Base-by-base conservation (phyloP, 495 filamentous ascomycete species). In the Viridothelium virens region DNA sequence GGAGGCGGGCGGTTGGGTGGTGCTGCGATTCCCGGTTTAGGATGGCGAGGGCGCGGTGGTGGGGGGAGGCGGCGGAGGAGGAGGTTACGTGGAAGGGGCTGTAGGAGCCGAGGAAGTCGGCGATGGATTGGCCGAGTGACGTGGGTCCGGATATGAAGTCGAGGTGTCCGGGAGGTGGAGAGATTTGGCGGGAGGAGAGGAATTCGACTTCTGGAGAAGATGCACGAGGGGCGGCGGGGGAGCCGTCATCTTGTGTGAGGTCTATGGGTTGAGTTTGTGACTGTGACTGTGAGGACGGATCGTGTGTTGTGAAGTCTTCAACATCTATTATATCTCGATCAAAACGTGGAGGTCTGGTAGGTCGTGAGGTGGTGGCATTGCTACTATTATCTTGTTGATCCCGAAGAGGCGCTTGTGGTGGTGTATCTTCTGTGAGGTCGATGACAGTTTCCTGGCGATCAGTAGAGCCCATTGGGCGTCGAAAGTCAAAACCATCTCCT, bases 391-490 rank as follows among this genome's bases (percentile, higher is more conserved):
- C 65, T 18, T 10, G 31, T 2, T 33, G 36, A 56, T 41, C 38
- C 37, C 46, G 61, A 31, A 37, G 34, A 31, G 61, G 34, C 33
- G 31, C 14, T 63, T 63, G 61, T 12, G 61, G 61, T 25, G 41
- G 38, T 9, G 61, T 31, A 3, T 70, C 71, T 5, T 64, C 69
- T 50, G 71, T 73, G 48, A 73, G 65, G 50, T 73, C 71, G 48
- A 73, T 73, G 5, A 73, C 63, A 14, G 61, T 5, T 34, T 48
- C 46, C 11, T 38, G 18, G 36, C 9, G 14, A 56, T 38, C 31
- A 41, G 14, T 14, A 7, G 70, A 65, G 62, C 64, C 66, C 36
- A 70, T 41, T 12, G 71, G 71, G 59, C 71, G 56, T 53, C 71
- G 56, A 50, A 33, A 66, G 44, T 73, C 71, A 5, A 68, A 47